Base-by-base conservation (phyloP, 768 basidiomycete species). In the Mycena olivaceomarginata region DNA sequence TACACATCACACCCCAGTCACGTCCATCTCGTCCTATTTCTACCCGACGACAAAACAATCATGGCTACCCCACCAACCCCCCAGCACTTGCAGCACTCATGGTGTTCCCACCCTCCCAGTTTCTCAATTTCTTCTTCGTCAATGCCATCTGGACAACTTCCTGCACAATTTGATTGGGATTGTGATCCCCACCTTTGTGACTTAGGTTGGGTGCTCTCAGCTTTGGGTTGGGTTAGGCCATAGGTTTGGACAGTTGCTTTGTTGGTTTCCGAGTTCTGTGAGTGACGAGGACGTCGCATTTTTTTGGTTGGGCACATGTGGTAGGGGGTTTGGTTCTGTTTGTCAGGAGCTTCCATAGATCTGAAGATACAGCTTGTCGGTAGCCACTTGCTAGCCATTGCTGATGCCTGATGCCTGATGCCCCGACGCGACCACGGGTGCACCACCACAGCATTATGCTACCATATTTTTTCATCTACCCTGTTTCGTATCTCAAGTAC, bases 151-250 rank as follows among this genome's bases (percentile, higher is more conserved):
- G 31, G 37, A 31, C 37, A 3, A 20, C 16, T n/a, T 5, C 18
- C 39, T 9, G 16, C 39, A 39, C 39, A 41, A 20, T 25, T 69
- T 9, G 68, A 69, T 69, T 69, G 68, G 68, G 56, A 69, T 16
- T 56, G 15, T 16, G 56, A 69, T 59, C 51, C 53, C 7, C 67
- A 20, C 51, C 67, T 68, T 48, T 15, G 31, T 31, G 25, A 67
- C 22, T 15, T 67, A 9, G 41, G 53, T 22, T 41, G 18, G 12
- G 53, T 56, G 22, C 68, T 69, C 22, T 18, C 68, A 16, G 56
- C 40, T 8, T 59, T 69, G 68, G 56, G 68, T 43, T 69, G 68
- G 68, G 25, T 43, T 18, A 41, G 7, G 41, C 25, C 15, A 40
- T 63, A 63, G 57, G 11, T 68, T n/a, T 68, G 25, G 57, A 12